Conservation (phyloP, 1,139 yeast species). For the Torulaspora pretoriensis region DNA sequence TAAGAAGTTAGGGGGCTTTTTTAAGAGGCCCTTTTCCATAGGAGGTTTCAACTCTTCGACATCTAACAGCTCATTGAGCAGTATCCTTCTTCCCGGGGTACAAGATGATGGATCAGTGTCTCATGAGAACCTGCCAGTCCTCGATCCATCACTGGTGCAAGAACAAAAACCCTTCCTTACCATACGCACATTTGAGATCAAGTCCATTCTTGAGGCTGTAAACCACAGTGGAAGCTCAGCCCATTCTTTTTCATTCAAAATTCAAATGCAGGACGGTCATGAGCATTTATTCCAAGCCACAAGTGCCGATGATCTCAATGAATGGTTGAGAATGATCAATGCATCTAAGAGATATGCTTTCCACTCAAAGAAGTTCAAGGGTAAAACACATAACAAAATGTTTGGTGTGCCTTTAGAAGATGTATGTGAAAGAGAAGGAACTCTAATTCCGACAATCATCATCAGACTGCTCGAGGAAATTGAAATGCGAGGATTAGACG, state of each 20-base stretch:
- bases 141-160: constrained; percentile 42
- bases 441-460: constrained; percentile 61
- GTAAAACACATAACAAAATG: constrained; percentile 45
- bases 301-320: constrained; percentile 59
- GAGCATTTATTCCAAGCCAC: constrained; percentile 70
- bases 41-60: constrained; percentile 40
- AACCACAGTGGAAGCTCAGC: constrained; percentile 36
- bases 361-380: constrained; percentile 39
- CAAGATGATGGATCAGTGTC: constrained; percentile 44
- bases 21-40: constrained; percentile 47
- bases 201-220: constrained; percentile 41
- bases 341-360: constrained; percentile 43
- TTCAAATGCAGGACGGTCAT: constrained; percentile 50
- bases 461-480: constrained; percentile 64
- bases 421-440: constrained; percentile 68
- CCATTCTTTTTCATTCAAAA: constrained; percentile 48
- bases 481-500: constrained; percentile 80
- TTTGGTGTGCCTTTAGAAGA: constrained; percentile 87
- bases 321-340: constrained; percentile 59
- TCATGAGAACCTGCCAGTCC: constrained; percentile 57
- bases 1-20: constrained; percentile 42
- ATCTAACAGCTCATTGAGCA: constrained; percentile 38
- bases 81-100: constrained; percentile 24
- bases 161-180: constrained; percentile 53
- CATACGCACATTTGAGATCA: constrained; percentile 54